Evolutionary conservation across 2,329 filamentous ascomycete species (phyloP).

Genomic region (Aspergillus thermomutatus): DNA sequence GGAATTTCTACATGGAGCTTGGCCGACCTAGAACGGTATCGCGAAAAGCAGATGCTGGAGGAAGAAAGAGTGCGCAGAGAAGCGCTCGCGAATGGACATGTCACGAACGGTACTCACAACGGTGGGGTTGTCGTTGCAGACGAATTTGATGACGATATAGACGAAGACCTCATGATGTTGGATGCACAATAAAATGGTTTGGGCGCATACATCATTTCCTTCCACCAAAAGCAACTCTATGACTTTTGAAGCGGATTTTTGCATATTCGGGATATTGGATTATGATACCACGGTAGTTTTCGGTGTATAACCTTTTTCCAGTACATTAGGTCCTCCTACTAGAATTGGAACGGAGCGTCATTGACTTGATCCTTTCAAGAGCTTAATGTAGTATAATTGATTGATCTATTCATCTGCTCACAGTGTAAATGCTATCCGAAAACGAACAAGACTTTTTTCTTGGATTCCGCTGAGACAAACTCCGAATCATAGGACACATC

Average conservation of each 20-base stretch:
- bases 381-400: not conserved
- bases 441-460: slow-evolving; percentile 29
- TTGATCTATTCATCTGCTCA: slow-evolving; percentile 8
- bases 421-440: slow-evolving; percentile 28
- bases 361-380: not conserved
- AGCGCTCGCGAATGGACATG: slow-evolving; percentile 26
- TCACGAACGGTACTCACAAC: slow-evolving; percentile 22
- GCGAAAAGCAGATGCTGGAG: slow-evolving; percentile 66
- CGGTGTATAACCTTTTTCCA: slow-evolving; percentile 18
- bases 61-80: slow-evolving; percentile 64
- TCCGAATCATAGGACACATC: slow-evolving; percentile 37
- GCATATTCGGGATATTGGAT: slow-evolving; percentile 18
- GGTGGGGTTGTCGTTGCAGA: slow-evolving; percentile 25
- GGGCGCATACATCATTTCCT: slow-evolving; percentile 1
- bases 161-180: slow-evolving; percentile 42
- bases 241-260: slow-evolving; percentile 3
- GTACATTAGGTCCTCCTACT: not conserved
- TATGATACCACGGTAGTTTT: slow-evolving; percentile 19
- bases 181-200: slow-evolving; percentile 28
- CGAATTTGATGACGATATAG: slow-evolving; percentile 43
- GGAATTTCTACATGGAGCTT: slow-evolving; percentile 91
- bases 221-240: not conserved
- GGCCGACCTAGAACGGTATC: slow-evolving; percentile 69
- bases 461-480: slow-evolving; percentile 35
- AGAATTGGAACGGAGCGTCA: not conserved